phyloP scores from a whole-genome alignment of 257 asterid species.

The Thymus quinquecostatus region DNA sequence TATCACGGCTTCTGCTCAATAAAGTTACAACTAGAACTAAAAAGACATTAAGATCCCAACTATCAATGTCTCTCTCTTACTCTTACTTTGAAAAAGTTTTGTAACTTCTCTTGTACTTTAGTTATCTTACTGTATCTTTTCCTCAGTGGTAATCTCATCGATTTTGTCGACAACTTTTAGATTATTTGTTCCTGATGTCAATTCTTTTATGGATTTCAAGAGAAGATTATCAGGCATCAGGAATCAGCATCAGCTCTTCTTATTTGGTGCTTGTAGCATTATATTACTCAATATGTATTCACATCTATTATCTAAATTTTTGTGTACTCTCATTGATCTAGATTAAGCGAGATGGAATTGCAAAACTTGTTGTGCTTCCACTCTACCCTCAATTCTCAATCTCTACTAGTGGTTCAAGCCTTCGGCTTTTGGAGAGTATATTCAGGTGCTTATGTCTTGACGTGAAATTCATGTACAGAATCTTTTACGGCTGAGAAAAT shows the following conservation, averaged over 20 bases:
- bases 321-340: conserved; percentile 35
- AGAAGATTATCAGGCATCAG: background rate
- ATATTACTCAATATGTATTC: background rate
- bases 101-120: background rate
- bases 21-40: background rate
- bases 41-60: background rate
- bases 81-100: background rate
- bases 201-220: conserved; percentile 1
- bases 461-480: conserved; percentile 29
- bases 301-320: background rate
- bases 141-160: background rate
- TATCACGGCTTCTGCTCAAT: background rate
- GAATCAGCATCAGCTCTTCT: conserved; percentile 19
- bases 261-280: conserved; percentile 12
- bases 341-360: conserved; percentile 86
- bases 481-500: conserved; percentile 26
- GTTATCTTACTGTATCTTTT: conserved; percentile 14
- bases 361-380: conserved; percentile 96
- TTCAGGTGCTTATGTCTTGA: conserved; percentile 63
- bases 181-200: conserved; percentile 1
- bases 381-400: conserved; percentile 98
- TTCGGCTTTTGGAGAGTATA: conserved; percentile 88
- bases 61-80: background rate
- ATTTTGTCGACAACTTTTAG: background rate
- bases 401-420: conserved; percentile 99